phyloP scores from a whole-genome alignment of 108 stramenopile genomes.

The Schizochytrium sp. region DNA sequence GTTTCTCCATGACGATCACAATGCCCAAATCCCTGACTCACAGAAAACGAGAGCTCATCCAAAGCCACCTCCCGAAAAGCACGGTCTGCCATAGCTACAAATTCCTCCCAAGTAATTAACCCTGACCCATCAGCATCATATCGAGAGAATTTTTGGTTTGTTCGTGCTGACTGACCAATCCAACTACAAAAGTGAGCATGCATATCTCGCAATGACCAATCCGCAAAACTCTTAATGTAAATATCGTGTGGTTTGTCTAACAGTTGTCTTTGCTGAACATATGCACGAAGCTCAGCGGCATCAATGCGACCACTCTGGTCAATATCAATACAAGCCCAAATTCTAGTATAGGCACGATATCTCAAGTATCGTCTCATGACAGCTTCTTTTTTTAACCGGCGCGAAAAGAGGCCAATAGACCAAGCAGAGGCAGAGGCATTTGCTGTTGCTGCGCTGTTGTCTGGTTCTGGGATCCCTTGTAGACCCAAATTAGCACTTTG shows the following conservation, averaged over 20 bases:
- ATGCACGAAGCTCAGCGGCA: constrained; percentile 55
- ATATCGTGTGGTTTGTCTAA: background rate
- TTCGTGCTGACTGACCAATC: constrained; percentile 23
- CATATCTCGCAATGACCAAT: constrained; percentile 53
- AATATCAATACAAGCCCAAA: constrained; percentile 22
- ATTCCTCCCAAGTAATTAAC: constrained; percentile 41
- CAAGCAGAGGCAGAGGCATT: background rate
- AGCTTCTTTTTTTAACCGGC: background rate
- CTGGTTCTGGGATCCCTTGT: background rate
- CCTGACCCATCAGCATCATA: constrained; percentile 33
- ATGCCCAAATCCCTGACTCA: constrained; percentile 1
- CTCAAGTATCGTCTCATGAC: constrained; percentile 13
- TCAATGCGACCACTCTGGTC: constrained; percentile 5
- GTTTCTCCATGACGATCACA: background rate
- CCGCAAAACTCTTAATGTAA: constrained; percentile 51
- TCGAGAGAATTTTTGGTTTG: constrained; percentile 13
- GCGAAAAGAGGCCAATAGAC: constrained; percentile 22
- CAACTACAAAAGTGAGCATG: constrained; percentile 30
- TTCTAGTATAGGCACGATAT: constrained; percentile 20
- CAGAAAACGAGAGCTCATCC: constrained; percentile 52
- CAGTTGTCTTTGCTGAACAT: constrained; percentile 36
- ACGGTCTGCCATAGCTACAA: constrained; percentile 7
- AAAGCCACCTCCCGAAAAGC: constrained; percentile 31
- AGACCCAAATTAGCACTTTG: background rate
- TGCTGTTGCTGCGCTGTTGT: background rate